Percentiles rank a stretch among this genome's conserved stretches.
phyloP scores from a whole-genome alignment of 1,284 basidiomycete genomes.

The Ustanciosporium gigantosporum region DNA sequence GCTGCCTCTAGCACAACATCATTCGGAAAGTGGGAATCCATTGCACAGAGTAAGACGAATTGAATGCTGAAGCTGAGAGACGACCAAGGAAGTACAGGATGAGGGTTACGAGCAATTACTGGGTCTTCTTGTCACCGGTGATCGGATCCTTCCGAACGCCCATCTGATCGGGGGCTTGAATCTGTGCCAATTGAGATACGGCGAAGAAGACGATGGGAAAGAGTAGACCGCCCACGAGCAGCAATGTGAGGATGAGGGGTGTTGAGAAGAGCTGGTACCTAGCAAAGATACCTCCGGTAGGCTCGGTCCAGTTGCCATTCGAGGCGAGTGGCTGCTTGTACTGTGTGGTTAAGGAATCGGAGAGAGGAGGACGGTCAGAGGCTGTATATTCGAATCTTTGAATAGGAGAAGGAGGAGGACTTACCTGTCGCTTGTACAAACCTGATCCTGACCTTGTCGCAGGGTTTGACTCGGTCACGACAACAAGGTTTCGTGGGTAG shows the following conservation, averaged over 20 bases:
- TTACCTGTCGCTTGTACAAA: conserved; percentile 29
- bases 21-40: no score
- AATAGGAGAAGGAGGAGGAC: no score
- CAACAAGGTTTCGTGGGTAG: conserved; percentile 21
- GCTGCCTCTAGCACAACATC: no score
- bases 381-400: no score
- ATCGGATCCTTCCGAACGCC: conserved; percentile 39
- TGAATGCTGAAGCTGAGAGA: no score
- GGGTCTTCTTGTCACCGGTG: conserved; percentile 37
- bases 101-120: conserved; percentile 7
- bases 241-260: conserved; percentile 22
- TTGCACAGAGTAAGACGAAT: no score
- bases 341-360: no score
- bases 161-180: conserved; percentile 42
- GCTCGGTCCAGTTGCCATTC: conserved; percentile 33
- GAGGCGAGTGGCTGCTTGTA: conserved; percentile 2
- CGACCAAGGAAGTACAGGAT: no score
- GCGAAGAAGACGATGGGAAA: conserved; percentile 36
- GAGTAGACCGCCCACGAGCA: conserved; percentile 28
- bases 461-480: conserved; percentile 1
- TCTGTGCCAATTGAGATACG: conserved; percentile 33
- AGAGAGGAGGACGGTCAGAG: no score
- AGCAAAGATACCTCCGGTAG: conserved; percentile 32
- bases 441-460: conserved; percentile 1
- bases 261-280: conserved; percentile 43